phyloP scores from a whole-genome alignment of 805 yeast species.

The Nakazawaea holstii region DNA sequence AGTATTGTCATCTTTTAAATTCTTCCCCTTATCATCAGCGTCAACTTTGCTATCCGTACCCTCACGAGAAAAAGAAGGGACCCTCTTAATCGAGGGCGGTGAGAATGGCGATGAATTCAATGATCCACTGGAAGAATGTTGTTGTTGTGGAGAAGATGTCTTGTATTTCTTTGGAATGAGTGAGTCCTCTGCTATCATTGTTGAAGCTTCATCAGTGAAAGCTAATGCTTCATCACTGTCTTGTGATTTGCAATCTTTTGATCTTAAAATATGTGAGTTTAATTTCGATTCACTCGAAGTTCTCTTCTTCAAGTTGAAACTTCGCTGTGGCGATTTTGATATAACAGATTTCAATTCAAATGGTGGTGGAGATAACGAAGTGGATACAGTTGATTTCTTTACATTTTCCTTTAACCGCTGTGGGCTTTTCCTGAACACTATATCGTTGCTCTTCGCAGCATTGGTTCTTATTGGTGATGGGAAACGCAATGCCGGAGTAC shows the following conservation, averaged over 20 bases:
- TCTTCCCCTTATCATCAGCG: background rate
- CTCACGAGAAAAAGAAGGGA: background rate
- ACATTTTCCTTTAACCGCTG: background rate
- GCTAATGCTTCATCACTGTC: too few relatives aligned
- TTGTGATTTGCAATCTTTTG: too few relatives aligned
- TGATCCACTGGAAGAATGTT: too few relatives aligned
- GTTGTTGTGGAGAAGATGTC: too few relatives aligned
- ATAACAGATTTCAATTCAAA: background rate
- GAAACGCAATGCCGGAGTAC: background rate
- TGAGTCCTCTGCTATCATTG: too few relatives aligned
- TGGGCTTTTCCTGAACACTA: conserved; percentile 1
- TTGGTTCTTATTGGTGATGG: background rate
- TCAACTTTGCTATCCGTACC: background rate
- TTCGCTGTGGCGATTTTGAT: background rate
- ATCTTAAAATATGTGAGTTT: too few relatives aligned
- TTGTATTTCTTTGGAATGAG: too few relatives aligned
- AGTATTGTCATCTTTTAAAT: background rate
- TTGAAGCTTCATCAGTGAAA: too few relatives aligned
- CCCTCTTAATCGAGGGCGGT: background rate
- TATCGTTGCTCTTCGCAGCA: background rate
- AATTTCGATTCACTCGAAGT: background rate
- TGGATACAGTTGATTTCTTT: background rate
- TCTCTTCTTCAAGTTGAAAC: background rate
- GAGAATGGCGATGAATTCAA: background rate
- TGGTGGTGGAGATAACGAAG: background rate